Conservation (phyloP, 805 yeast genomes). For the Wickerhamiella cacticola region DNA sequence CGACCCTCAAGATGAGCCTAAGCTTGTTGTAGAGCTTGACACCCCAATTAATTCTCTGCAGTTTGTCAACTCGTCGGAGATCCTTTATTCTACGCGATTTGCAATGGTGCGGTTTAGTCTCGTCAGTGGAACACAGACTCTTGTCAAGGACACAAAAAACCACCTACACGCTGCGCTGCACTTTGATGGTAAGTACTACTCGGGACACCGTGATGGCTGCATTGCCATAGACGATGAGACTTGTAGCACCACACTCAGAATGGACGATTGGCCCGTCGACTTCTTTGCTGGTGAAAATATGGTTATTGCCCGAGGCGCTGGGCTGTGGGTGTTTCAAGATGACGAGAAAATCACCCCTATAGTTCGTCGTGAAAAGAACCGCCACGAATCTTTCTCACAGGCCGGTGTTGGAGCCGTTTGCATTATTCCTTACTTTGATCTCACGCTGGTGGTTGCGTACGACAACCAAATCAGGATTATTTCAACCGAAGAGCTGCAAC, state of each 20-base stretch:
- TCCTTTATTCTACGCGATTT: not conserved
- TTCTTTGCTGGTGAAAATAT: not conserved
- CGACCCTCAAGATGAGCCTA: not conserved
- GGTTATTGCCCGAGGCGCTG: not conserved
- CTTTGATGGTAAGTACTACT: not conserved
- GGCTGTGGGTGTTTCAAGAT: slow-evolving; percentile 1
- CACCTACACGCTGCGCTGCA: not conserved
- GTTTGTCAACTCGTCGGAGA: not conserved
- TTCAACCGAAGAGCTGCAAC: not conserved
- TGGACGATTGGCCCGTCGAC: not conserved
- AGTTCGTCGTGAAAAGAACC: not conserved
- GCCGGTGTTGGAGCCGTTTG: not conserved
- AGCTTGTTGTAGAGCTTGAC: not conserved
- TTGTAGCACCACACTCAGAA: not conserved
- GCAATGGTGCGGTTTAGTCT: not conserved
- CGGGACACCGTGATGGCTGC: not conserved
- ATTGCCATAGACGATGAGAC: not conserved
- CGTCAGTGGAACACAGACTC: not conserved
- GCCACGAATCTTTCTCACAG: not conserved
- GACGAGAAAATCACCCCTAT: not conserved
- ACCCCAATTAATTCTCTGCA: not conserved
- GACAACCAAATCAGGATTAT: not conserved
- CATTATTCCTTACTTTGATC: not conserved
- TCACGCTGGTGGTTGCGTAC: slow-evolving; percentile 3
- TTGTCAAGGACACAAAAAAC: not conserved